phyloP scores from a whole-genome alignment of 805 yeast genomes.

The Cyberlindnera petersonii region DNA sequence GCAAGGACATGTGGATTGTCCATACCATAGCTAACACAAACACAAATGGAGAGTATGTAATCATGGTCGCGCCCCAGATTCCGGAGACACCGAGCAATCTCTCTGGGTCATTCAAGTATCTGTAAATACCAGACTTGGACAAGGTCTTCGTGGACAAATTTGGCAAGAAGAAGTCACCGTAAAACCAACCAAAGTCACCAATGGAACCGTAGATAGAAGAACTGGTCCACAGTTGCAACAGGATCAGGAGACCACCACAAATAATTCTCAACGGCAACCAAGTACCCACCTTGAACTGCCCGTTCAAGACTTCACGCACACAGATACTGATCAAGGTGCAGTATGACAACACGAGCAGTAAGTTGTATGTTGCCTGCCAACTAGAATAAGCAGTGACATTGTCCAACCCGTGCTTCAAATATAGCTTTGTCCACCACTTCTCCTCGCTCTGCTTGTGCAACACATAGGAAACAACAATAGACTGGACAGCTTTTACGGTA shows the following conservation, averaged over 20 bases:
- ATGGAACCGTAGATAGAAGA: constrained; percentile 63
- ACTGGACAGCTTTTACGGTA: constrained; percentile 48
- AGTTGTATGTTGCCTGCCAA: constrained; percentile 66
- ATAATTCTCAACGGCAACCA: constrained; percentile 52
- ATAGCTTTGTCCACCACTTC: constrained; percentile 62
- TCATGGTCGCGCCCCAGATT: constrained; percentile 65
- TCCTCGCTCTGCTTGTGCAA: constrained; percentile 55
- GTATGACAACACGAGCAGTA: constrained; percentile 51
- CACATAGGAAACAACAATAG: constrained; percentile 45
- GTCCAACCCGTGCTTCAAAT: constrained; percentile 60
- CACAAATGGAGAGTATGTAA: constrained; percentile 50
- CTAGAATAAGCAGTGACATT: constrained; percentile 63
- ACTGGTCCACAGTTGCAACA: constrained; percentile 67
- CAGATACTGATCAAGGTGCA: constrained; percentile 43
- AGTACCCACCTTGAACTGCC: constrained; percentile 30
- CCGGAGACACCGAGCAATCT: constrained; percentile 75
- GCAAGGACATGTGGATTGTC: constrained; percentile 61
- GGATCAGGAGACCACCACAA: constrained; percentile 50
- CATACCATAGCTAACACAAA: constrained; percentile 56
- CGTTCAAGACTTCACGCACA: constrained; percentile 30
- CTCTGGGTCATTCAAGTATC: constrained; percentile 81
- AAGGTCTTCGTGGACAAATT: constrained; percentile 45
- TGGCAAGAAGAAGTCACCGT: constrained; percentile 77
- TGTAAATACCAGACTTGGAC: constrained; percentile 76
- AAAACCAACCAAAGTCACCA: constrained; percentile 88